These are phyloP conservation scores for Pyrrhoderma noxium DNA, from an alignment of 1,284 basidiomycete genomes.

Conservation along the genomic window DNA sequence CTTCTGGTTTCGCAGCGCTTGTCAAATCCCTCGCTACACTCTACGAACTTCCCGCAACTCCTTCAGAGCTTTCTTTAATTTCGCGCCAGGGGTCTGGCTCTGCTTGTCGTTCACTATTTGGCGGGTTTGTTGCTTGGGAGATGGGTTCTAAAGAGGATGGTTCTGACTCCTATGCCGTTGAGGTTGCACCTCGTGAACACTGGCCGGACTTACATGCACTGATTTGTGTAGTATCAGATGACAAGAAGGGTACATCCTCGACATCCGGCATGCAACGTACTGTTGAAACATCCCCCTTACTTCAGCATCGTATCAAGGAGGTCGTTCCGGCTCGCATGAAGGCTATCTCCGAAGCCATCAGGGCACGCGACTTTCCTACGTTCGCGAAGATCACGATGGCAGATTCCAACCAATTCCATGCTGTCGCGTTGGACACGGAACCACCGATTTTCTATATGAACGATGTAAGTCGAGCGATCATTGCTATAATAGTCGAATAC, in stretches of 20 bases:
- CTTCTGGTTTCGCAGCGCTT: constrained; percentile 94
- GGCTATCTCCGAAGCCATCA: constrained; percentile 77
- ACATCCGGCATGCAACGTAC: constrained; percentile 97
- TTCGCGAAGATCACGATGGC: constrained; percentile 94
- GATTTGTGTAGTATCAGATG: constrained; percentile 94
- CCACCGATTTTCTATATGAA: constrained; percentile 99
- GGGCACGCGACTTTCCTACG: constrained; percentile 73
- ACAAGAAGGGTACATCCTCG: constrained; percentile 94
- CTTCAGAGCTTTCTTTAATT: constrained; percentile 79
- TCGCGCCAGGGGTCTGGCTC: constrained; percentile 97
- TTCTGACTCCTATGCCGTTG: constrained; percentile 80
- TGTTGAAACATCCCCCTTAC: constrained; percentile 84
- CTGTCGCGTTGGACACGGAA: constrained; percentile 91
- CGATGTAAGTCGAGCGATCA: constrained; percentile 85
- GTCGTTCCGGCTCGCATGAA: constrained; percentile 89
- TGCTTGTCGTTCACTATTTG: constrained; percentile 94
- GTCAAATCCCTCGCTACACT: constrained; percentile 85
- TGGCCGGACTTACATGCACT: constrained; percentile 97
- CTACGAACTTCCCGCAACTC: constrained; percentile 68
- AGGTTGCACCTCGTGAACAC: constrained; percentile 81
- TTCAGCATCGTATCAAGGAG: constrained; percentile 83
- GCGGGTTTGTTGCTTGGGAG: constrained; percentile 97
- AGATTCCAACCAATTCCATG: constrained; percentile 98
- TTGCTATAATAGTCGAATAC: constrained; percentile 85
- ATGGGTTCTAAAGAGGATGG: constrained; percentile 68